A percentile compares a stretch with the other conserved stretches of the same genome.
Evolutionary conservation across 2,329 filamentous ascomycete species (phyloP).

Genomic region (Cytospora mali): DNA sequence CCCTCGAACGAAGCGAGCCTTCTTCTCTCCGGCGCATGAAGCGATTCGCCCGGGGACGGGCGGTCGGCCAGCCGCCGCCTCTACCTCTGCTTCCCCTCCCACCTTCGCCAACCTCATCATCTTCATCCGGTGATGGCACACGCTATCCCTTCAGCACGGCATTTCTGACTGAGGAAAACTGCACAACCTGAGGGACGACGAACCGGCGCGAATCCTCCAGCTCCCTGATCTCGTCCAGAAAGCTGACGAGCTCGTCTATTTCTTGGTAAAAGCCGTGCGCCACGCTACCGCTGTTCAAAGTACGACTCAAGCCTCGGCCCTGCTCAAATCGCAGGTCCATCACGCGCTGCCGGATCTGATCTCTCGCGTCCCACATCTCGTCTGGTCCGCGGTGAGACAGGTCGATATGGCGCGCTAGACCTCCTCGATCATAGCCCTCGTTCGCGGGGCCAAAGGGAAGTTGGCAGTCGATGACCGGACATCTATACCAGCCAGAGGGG

Average conservation of each 20-base stretch:
- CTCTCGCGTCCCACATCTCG: neutral
- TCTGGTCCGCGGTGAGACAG: neutral
- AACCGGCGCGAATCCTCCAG: constrained; percentile 5
- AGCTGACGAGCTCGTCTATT: neutral
- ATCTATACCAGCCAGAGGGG: neutral
- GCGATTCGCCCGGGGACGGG: neutral
- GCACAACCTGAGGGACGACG: too few relatives aligned
- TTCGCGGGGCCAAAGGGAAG: neutral
- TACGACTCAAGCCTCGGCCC: neutral
- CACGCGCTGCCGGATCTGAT: neutral
- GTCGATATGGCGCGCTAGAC: neutral
- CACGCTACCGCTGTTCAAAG: too few relatives aligned
- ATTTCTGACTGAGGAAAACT: too few relatives aligned
- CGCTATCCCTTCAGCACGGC: too few relatives aligned
- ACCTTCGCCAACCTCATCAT: neutral
- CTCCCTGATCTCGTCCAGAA: constrained; percentile 9
- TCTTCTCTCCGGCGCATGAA: neutral
- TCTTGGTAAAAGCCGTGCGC: neutral
- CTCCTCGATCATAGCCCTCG: neutral
- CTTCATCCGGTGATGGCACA: too few relatives aligned
- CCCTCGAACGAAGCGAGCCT: constrained; percentile 1
- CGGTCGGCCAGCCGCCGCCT: neutral
- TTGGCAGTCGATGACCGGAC: neutral
- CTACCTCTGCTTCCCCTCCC: neutral
- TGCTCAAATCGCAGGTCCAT: neutral